phyloP scores from a whole-genome alignment of 345 rosid species.

The Ceriops decandra region DNA sequence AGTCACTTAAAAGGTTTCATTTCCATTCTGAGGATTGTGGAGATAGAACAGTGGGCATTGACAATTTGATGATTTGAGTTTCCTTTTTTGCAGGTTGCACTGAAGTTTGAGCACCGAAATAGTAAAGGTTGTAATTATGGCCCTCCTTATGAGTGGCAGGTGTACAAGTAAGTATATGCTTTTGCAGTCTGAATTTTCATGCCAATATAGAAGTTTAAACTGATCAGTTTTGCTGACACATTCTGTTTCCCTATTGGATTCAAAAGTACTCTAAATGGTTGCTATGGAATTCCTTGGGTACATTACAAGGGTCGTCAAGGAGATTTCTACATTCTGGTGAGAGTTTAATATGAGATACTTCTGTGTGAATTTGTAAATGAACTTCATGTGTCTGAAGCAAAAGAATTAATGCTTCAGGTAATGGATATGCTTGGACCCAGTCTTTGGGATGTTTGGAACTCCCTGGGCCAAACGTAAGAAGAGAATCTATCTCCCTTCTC shows the following conservation, averaged over 20 bases:
- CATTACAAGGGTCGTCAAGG: slow-evolving; percentile 35
- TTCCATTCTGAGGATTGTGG: background rate
- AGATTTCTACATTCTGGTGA: slow-evolving; percentile 34
- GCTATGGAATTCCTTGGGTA: slow-evolving; percentile 31
- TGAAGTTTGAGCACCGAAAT: slow-evolving; percentile 33
- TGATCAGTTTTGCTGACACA: background rate
- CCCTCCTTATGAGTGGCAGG: slow-evolving; percentile 38
- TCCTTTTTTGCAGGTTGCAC: slow-evolving; percentile 21
- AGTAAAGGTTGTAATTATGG: slow-evolving; percentile 38
- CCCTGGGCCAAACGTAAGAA: slow-evolving; percentile 29
- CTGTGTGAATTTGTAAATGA: background rate
- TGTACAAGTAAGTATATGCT: slow-evolving; percentile 22
- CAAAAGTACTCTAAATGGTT: slow-evolving; percentile 23
- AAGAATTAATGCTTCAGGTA: slow-evolving; percentile 21
- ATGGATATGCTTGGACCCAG: slow-evolving; percentile 38
- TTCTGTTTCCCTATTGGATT: slow-evolving; percentile 1
- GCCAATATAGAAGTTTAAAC: background rate
- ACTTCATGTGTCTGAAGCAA: slow-evolving; percentile 10
- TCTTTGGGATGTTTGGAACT: slow-evolving; percentile 36
- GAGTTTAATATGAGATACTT: slow-evolving; percentile 5
- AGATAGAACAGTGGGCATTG: background rate
- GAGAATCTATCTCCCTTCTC: background rate
- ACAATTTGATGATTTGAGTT: slow-evolving; percentile 2
- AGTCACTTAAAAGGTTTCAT: background rate
- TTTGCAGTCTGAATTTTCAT: background rate